phyloP scores from a whole-genome alignment of 2,329 filamentous ascomycete species.

The Phyllosticta citriasiana region DNA sequence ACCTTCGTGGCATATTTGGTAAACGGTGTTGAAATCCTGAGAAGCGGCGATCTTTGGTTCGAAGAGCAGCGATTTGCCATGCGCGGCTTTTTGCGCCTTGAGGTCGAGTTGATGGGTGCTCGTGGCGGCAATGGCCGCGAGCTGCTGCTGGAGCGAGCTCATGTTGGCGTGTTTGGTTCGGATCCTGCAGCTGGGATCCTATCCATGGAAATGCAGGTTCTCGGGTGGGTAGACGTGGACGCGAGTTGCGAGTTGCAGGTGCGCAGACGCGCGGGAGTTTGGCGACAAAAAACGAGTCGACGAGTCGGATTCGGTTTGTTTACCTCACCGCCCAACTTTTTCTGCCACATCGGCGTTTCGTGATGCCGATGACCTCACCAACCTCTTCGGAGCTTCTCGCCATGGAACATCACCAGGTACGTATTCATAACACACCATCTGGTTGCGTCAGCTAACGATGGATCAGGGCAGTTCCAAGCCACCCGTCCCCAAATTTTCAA shows the following conservation, averaged over 20 bases:
- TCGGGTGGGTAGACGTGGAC: neutral
- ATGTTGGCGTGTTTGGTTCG: conserved; percentile 37
- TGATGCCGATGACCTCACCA: conserved; percentile 5
- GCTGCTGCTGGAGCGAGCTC: conserved; percentile 83
- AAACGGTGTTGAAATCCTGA: conserved; percentile 86
- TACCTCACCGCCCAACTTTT: conserved; percentile 6
- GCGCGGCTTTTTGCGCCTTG: conserved; percentile 82
- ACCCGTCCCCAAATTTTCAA: conserved; percentile 60
- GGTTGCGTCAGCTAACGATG: conserved; percentile 1
- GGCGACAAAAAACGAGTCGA: neutral
- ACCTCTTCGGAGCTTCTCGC: neutral
- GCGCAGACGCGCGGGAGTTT: neutral
- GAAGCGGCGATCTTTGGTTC: conserved; percentile 72
- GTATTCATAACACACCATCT: neutral
- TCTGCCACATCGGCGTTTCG: conserved; percentile 2
- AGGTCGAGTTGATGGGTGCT: conserved; percentile 86
- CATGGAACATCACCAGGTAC: conserved; percentile 2
- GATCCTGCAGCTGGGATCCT: neutral
- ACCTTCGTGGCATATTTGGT: conserved; percentile 75
- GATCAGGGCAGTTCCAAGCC: conserved; percentile 13
- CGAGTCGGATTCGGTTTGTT: neutral
- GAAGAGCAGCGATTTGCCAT: conserved; percentile 92
- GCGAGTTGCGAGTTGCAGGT: conserved; percentile 8
- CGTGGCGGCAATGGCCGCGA: conserved; percentile 82
- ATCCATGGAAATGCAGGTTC: conserved; percentile 20